phyloP scores from a whole-genome alignment of 169 alveolate genomes.

The Cryptosporidium canis region DNA sequence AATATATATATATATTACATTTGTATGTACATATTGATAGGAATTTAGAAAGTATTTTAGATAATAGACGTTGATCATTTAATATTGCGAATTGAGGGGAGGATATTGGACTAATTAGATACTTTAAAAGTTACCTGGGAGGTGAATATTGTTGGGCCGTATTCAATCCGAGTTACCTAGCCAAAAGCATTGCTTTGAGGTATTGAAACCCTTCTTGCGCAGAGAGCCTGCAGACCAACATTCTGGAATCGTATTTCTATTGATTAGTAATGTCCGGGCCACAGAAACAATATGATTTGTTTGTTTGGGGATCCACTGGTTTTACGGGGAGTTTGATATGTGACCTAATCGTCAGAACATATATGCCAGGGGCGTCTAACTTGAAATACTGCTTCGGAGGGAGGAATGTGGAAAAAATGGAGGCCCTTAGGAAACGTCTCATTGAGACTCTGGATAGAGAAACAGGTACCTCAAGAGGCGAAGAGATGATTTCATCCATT shows the following conservation, averaged over 20 bases:
- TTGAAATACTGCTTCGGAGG: constrained; percentile 68
- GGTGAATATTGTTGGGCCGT: not conserved
- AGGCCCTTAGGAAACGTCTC: constrained; percentile 22
- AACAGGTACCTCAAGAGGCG: constrained; percentile 23
- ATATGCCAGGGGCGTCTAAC: constrained; percentile 58
- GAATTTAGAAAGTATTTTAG: not conserved
- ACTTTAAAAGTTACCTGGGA: not conserved
- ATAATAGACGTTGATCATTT: not conserved
- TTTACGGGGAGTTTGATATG: constrained; percentile 48
- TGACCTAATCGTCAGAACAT: constrained; percentile 47
- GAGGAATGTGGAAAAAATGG: constrained; percentile 51
- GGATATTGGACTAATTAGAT: not conserved
- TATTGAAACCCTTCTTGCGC: not conserved
- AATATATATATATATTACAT: not conserved
- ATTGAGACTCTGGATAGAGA: constrained; percentile 46
- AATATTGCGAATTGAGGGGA: not conserved
- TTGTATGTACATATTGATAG: not conserved
- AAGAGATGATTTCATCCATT: constrained; percentile 52
- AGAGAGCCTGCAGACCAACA: not conserved
- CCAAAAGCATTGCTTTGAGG: not conserved
- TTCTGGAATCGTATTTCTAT: not conserved
- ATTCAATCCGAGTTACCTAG: not conserved
- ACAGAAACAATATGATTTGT: constrained; percentile 68
- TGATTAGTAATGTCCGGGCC: constrained; percentile 22
- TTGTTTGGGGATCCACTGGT: constrained; percentile 72